Base-by-base conservation (phyloP, 2,329 filamentous ascomycete species). In the Paracoccidioides brasiliensis region DNA sequence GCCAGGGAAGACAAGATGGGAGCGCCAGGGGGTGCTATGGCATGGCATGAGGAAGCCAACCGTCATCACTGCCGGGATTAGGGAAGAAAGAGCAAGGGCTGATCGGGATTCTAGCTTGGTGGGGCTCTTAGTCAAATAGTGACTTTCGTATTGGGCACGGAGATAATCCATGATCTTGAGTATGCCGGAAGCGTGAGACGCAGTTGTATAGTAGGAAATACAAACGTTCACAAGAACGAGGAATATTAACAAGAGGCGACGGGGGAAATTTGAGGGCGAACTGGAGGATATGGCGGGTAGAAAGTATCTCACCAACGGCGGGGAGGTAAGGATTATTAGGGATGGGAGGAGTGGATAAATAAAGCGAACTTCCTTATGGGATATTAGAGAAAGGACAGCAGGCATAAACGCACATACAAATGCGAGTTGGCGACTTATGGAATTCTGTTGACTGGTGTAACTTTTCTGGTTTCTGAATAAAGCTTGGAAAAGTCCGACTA, bases 291-390 rank as follows among this genome's bases (percentile, higher is more conserved):
- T 58, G 5, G 68, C 66, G 8, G 72, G 74, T 7, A 73, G 71
- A 68, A 91, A 89, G 72, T 88, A 90, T 7, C 75, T 69, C 2
- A 80, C 75, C 14, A 88, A 71, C 2, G 82, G 78, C 0, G 82
- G 80, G 0, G 89, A 88, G 1, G 87, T 82, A 42, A 97, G 75
- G 59, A 95, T 74, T 67, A 93, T 88, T 5, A 98, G 78, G n/a
- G 84, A 79, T 1, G 93, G 91, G 1, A 97, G 79, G 15, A 98
- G 79, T 0, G 93, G 91, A 65, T 95, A 95, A 62, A 97, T 87
- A 74, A 98, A 98, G 64, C 93, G 88, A 63, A 95, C 88, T 76
- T 98, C 93, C 70, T 98, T 98, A 74, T 98, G 93, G 1, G 89
- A 83, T 61, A 97, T 87, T 49, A 87, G 66, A 1, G 88, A 95